Base-by-base conservation (phyloP, 345 rosid genomes). In the Fremontodendron californicum region DNA sequence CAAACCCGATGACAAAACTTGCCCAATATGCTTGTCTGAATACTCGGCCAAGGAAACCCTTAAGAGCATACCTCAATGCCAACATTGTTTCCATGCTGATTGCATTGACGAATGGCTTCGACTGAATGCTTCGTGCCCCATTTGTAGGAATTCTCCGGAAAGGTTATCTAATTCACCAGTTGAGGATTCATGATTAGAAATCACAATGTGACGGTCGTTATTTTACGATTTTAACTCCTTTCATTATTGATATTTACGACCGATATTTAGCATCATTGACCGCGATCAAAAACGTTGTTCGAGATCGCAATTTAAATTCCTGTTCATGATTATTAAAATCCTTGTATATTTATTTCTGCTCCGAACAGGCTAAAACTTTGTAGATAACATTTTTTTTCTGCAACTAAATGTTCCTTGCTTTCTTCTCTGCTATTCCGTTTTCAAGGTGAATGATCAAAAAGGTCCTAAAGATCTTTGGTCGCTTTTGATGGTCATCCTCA, bases 71-170 rank as follows among this genome's bases (percentile, higher is more conserved):
- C 97, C 97, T 1, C 85, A 83, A 48, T 92, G 98, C 78, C 81
- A 84, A 0, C 97, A 92, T 78, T 89, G 91, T 75, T 93, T 88
- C 82, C 97, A 89, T 67, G 79, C 78, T 12, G 88, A 87, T 5
- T 92, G 98, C 83, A 85, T 94, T 6, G 93, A 89, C 45, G 87
- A 79, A 69, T 92, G 97, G 97, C 90, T 94, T 63, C 81, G 79
- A 66, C 29, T 88, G 82, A 90, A 89, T 64, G 75, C 78, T 39
- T 78, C 86, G 0, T 92, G 97, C 33, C 97, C 98, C 16, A 80
- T 94, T 78, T 89, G 96, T 82, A 74, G 94, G 74, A 89, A 89
- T 75, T 85, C 87, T 0, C 88, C 90, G 1, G 9, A 70, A 46
- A 69, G 19, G 0, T 6, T 23, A 16, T 73, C 82, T 61, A 48